These are phyloP conservation scores for Malassezia restricta DNA, from an alignment of 1,284 basidiomycete genomes.

Conservation along the genomic window DNA sequence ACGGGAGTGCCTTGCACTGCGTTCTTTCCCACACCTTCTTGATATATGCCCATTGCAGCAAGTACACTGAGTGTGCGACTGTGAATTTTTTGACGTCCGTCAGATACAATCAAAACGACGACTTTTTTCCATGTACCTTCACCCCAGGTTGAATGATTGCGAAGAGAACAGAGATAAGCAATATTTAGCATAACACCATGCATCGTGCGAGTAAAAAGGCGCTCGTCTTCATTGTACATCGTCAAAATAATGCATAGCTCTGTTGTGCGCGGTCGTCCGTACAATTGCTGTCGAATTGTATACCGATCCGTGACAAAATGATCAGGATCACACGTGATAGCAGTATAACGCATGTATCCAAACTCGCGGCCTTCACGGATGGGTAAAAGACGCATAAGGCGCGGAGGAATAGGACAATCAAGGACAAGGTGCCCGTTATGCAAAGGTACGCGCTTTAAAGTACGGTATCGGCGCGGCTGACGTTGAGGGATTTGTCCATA, in stretches of 20 bases:
- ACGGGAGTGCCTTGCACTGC: conserved; percentile 74
- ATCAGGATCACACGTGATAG: conserved; percentile 55
- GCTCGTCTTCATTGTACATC: conserved; percentile 84
- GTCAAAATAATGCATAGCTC: conserved; percentile 74
- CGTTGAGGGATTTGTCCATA: conserved; percentile 14
- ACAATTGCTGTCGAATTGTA: conserved; percentile 71
- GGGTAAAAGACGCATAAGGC: conserved; percentile 46
- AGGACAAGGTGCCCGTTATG: conserved; percentile 46
- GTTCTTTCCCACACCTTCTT: conserved; percentile 71
- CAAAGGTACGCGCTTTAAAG: conserved; percentile 47
- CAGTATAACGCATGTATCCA: conserved; percentile 54
- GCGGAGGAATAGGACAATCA: conserved; percentile 45
- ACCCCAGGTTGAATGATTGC: conserved; percentile 91
- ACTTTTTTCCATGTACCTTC: conserved; percentile 88
- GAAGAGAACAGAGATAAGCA: conserved; percentile 63
- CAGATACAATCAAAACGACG: conserved; percentile 62
- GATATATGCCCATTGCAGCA: conserved; percentile 52
- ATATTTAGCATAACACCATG: conserved; percentile 74
- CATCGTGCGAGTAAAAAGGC: conserved; percentile 80
- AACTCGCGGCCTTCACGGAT: conserved; percentile 53
- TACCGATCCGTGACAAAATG: conserved; percentile 73
- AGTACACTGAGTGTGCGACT: conserved; percentile 82
- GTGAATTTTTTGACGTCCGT: conserved; percentile 81
- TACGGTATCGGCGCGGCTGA: conserved; percentile 41
- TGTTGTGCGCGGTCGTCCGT: conserved; percentile 57